Base-by-base conservation (phyloP, 78 protist genomes). In the Andalucia godoyi region DNA sequence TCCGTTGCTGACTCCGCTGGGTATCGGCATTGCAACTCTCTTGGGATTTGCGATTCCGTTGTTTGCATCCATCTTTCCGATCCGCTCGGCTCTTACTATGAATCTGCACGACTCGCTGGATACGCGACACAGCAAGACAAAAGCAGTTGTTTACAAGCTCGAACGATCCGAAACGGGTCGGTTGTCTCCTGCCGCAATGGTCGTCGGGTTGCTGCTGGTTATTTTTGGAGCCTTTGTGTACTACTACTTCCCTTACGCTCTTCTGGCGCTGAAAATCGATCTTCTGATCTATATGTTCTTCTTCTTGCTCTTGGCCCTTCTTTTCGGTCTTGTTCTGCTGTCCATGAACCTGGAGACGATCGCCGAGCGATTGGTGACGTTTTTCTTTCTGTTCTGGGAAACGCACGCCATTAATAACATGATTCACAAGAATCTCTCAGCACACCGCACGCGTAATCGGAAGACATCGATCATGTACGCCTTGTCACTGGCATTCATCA, bases 381-480 rank as follows among this genome's bases (percentile, higher is more conserved):
- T 12, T 12, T 0, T 77, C 39, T 76, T 84, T 42, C 66, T 89
- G 36, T 79, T 77, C 68, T 85, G 89, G 91, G 86, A 86, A 58
- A 61, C 34, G 32, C 2, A 41, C 21, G 80, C 86, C 8, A 50
- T 85, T 37, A 49, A 74, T 7, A 3, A n/a, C 23, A 9, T 90
- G 45, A 59, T 91, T 4, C 7, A 54, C 39, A 90, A 87, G 76
- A 92, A 92, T 46, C 46, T 92, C 5, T 74, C 81, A 1, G 87
- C 97, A 23, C 97, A 92, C 59, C 62, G 90, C n/a, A 13, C 29
- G n/a, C 50, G 95, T 25, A 92, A 92, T 59, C 65, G 97, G 42
- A 90, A 92, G 78, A 90, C 97, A 12, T 76, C 94, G 5, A 13
- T 85, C 47, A 82, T 90, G 89, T 92, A 81, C 57, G 67, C 95